Evolutionary conservation across 768 basidiomycete genomes (phyloP).

Genomic region (Heimioporus sp.): DNA sequence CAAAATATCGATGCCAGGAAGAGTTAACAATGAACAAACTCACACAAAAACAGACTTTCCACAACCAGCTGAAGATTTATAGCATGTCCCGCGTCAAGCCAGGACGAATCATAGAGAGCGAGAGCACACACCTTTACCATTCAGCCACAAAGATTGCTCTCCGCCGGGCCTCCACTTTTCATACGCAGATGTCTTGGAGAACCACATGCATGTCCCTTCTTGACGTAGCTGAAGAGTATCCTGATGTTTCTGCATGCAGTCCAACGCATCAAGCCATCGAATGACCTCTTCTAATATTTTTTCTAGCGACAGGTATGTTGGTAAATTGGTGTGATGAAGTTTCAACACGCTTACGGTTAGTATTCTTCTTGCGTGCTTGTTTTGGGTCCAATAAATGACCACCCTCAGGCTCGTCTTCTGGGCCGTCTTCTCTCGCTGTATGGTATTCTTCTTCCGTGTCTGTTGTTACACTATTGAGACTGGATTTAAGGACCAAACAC

Average conservation of each 20-base stretch:
- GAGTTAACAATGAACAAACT: background rate
- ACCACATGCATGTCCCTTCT: background rate
- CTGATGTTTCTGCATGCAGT: background rate
- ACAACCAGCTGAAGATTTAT: background rate
- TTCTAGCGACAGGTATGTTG: background rate
- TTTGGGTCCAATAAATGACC: background rate
- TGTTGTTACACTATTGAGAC: background rate
- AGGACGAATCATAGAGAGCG: background rate
- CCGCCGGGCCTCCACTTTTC: background rate
- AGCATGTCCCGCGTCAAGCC: background rate
- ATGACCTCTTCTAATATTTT: background rate
- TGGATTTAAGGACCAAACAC: background rate
- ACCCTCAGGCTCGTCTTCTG: background rate
- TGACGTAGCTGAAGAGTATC: background rate
- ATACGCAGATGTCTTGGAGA: background rate
- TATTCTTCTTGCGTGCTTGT: background rate
- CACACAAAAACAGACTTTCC: background rate
- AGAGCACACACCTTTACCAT: background rate
- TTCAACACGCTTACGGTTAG: background rate
- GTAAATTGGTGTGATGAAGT: background rate
- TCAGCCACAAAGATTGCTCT: background rate
- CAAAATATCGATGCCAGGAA: background rate
- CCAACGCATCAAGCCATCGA: background rate
- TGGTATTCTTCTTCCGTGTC: no score
- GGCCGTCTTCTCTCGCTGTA: no score